Evolutionary conservation across 208 protist species (phyloP), one percentile per base, ranked within the genome.

Genomic region (Trypanosoma cruzi): DNA sequence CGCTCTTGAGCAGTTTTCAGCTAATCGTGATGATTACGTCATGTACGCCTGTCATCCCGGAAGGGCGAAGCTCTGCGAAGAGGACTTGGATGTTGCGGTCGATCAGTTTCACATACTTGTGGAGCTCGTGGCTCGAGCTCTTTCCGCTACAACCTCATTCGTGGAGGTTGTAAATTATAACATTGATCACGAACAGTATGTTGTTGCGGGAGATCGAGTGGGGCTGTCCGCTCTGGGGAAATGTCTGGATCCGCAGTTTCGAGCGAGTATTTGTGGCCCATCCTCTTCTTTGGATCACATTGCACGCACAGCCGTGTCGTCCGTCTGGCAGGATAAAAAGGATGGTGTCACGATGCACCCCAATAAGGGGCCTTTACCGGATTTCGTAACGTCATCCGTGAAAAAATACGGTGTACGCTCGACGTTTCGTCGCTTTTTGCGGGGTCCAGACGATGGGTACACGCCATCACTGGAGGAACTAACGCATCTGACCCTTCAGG

Each of bases 171-270:
- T 82, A 5, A 95, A 94, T 57, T 84, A 82, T 46, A 97, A 97
- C 61, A 61, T 95, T 24, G 62, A 68, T 28, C 74, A 80, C 61
- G 79, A 97, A 57, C 92, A 97, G 67, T 93, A 93, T 68, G 81
- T 97, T 8, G 89, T 95, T 7, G 86, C 86, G 10, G 92, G 92
- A 16, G 92, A 97, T 65, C 34, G 61, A 0, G 82, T 93, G 14
- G 92, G 64, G 0, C 40, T 97, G 24, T 74, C 87, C 2, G 88
- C 85, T 18, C 71, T 97, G 20, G 92, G 92, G 28, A 95, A 94
- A 55, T 94, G 87, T 66, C 73, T 97, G 0, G 92, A 97, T 69
- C 89, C 92, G 16, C 92, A 95, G 36, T 97, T 92, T 73, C 79
- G 92, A 20, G 85, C 87, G 11, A 90, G 85, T 52, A 34, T 46